Evolutionary conservation across 768 basidiomycete genomes (phyloP).

Genomic region (Naganishia onofrii): DNA sequence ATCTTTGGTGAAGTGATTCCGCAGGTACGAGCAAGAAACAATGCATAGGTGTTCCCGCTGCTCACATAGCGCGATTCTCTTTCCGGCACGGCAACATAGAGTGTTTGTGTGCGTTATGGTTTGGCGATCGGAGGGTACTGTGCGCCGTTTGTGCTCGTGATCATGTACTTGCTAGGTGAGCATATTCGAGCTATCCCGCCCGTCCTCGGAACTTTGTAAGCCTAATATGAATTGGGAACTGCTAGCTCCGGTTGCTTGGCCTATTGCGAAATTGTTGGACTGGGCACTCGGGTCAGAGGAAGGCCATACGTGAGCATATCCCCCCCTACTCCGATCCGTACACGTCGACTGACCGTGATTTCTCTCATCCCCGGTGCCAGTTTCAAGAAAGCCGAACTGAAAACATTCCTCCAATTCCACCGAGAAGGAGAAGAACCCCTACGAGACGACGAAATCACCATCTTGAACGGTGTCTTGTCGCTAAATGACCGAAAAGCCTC

Average conservation of each 20-base stretch:
- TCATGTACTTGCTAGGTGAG: slow-evolving; percentile 65
- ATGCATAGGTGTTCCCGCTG: not conserved
- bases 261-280: slow-evolving; percentile 72
- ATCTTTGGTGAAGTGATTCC: slow-evolving; percentile 62
- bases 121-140: slow-evolving; percentile 75
- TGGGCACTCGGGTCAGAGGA: slow-evolving; percentile 72
- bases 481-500: slow-evolving; percentile 59
- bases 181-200: not conserved
- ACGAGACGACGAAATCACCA: slow-evolving; percentile 54
- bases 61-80: too few species aligned
- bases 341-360: too few species aligned
- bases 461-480: slow-evolving; percentile 52
- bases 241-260: slow-evolving; percentile 71
- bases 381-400: slow-evolving; percentile 53
- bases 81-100: slow-evolving; percentile 15
- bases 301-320: slow-evolving; percentile 51
- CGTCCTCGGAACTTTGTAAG: too few species aligned
- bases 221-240: too few species aligned
- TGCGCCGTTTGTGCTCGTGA: slow-evolving; percentile 66
- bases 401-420: slow-evolving; percentile 56
- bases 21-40: too few species aligned
- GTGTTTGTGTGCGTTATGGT: slow-evolving; percentile 70
- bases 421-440: slow-evolving; percentile 53
- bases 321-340: not conserved
- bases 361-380: slow-evolving; percentile 21